Base-by-base conservation (phyloP, 257 asterid species). In the Solanum chaucha region DNA sequence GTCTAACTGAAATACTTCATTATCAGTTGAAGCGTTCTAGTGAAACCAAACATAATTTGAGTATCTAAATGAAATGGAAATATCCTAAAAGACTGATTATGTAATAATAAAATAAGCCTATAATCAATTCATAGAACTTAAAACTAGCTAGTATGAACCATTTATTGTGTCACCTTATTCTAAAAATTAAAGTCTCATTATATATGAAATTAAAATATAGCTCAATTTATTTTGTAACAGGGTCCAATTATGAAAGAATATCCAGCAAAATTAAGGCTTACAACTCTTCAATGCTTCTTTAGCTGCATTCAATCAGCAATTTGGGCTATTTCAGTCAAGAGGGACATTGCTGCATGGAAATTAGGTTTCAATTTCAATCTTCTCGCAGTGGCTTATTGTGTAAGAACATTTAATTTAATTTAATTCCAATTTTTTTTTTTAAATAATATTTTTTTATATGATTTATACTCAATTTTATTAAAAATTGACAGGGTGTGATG, bases 301-400 rank as follows among this genome's bases (percentile, higher is more conserved):
- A 90, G 95, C 82, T 89, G 91, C 87, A 22, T 89, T 5, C 84
- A 90, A 3, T 86, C 94, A 14, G 86, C 91, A 74, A 34, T 92
- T 34, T 94, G 91, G 86, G 90, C 92, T 2, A 88, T 87, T 4
- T 87, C 89, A 5, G 61, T 71, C 34, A 92, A 93, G 86, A 90
- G 93, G 73, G 88, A 87, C 72, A 24, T 61, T 5, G 88, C 88
- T 2, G 87, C 95, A 1, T 94, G 96, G 95, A 93, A 89, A 88
- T 93, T 92, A 6, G 91, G 93, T 28, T 93, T 95, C 95, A 73
- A 93, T 44, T 80, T 91, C 22, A 48, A 86, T 83, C 93, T 92
- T 51, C 36, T 94, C 34, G 86, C 93, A 2, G 84, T 92, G 1
- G 67, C 77, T 55, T 94, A 92, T 70, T 91, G 93, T 82, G 96